Conservation (phyloP, 2,329 filamentous ascomycete genomes). For the Penicillium nordicum region DNA sequence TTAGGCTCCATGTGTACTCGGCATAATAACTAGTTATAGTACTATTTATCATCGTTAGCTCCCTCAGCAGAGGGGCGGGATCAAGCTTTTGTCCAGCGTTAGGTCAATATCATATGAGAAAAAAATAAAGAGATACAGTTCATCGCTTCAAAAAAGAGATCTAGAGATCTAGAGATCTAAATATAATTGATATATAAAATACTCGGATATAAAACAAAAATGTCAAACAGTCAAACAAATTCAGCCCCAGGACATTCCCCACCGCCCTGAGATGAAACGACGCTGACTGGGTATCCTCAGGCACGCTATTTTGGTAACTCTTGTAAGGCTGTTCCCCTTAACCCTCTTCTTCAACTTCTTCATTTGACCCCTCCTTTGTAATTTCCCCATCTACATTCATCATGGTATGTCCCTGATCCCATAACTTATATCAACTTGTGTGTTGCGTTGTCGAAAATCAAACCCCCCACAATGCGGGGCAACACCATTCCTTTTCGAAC, state of each 20-base stretch:
- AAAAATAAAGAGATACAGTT: not conserved
- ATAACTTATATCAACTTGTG: not conserved
- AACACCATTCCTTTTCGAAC: slow-evolving; percentile 18
- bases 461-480: slow-evolving; percentile 37
- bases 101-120: not conserved
- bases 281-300: slow-evolving; percentile 19
- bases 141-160: not conserved
- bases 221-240: not conserved
- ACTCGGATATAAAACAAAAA: not conserved
- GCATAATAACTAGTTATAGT: not conserved
- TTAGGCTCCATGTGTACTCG: not conserved
- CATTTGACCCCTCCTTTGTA: slow-evolving; percentile 12
- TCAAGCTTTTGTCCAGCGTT: not conserved
- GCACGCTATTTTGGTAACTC: slow-evolving; percentile 17
- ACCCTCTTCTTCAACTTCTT: slow-evolving; percentile 18
- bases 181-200: not conserved
- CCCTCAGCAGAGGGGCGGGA: not conserved
- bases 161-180: not conserved
- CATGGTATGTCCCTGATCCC: slow-evolving; percentile 29
- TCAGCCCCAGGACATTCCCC: slow-evolving; percentile 5
- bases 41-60: not conserved
- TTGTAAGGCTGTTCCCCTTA: slow-evolving; percentile 26
- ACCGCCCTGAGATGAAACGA: slow-evolving; percentile 14
- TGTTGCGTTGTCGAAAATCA: slow-evolving; percentile 13
- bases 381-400: slow-evolving; percentile 20